A percentile compares a stretch with the other conserved stretches of the same genome.
phyloP scores from a whole-genome alignment of 1,139 yeast species.

The Blastobotrys illinoisensis region DNA sequence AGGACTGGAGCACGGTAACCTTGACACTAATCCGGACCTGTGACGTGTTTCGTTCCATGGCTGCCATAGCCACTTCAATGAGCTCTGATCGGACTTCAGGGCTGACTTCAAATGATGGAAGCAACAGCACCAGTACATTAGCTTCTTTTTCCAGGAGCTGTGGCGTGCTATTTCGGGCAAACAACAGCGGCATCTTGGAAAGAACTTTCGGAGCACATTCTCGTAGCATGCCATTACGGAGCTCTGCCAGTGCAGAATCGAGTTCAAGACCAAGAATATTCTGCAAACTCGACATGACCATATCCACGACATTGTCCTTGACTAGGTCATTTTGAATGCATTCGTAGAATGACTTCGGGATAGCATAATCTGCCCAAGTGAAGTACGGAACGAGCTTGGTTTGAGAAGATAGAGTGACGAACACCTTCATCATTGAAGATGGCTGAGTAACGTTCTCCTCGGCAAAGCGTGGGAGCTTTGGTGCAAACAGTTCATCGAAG shows the following conservation, averaged over 20 bases:
- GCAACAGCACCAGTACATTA: conserved; percentile 48
- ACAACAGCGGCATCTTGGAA: conserved; percentile 24
- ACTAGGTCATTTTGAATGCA: conserved; percentile 51
- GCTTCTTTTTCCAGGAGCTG: conserved; percentile 47
- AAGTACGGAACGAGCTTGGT: conserved; percentile 47
- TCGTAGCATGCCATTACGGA: conserved; percentile 25
- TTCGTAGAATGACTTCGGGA: conserved; percentile 51
- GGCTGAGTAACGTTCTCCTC: conserved; percentile 77
- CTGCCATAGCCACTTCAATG: conserved; percentile 53
- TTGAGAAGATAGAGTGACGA: conserved; percentile 56
- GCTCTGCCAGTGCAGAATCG: conserved; percentile 36
- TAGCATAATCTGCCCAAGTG: conserved; percentile 41
- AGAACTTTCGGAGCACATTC: conserved; percentile 25
- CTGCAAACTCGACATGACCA: conserved; percentile 53
- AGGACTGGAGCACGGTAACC: conserved; percentile 52
- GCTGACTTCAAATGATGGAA: conserved; percentile 57
- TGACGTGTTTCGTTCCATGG: conserved; percentile 57
- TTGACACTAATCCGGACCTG: conserved; percentile 52
- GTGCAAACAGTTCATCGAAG: conserved; percentile 50
- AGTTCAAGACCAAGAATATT: conserved; percentile 40
- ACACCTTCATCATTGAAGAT: conserved; percentile 67
- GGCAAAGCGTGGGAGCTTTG: conserved; percentile 63
- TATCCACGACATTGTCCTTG: conserved; percentile 59
- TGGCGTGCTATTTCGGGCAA: conserved; percentile 22
- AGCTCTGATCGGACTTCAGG: conserved; percentile 51